These are phyloP conservation scores for Phyllosticta capitalensis DNA, from an alignment of 2,329 filamentous ascomycete species.

Conservation along the genomic window DNA sequence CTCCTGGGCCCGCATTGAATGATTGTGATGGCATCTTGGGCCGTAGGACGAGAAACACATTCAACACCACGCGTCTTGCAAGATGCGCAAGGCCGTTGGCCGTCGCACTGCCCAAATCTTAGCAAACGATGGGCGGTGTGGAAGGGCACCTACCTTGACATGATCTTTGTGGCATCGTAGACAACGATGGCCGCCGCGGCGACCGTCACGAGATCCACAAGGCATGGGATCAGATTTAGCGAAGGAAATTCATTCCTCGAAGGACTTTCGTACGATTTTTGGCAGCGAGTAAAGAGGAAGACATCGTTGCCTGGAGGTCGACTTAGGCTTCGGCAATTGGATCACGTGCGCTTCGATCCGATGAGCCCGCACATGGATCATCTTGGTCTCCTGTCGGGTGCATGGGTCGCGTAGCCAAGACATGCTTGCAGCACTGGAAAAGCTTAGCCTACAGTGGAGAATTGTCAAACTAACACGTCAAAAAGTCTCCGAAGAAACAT, in stretches of 20 bases:
- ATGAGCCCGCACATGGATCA: background rate
- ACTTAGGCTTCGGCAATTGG: background rate
- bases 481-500: background rate
- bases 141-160: conserved; percentile 4
- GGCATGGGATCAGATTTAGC: conserved; percentile 3
- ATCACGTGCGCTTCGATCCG: background rate
- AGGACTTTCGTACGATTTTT: background rate
- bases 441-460: background rate
- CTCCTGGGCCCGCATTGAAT: conserved; percentile 3
- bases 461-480: background rate
- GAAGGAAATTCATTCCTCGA: background rate
- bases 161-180: conserved; percentile 10
- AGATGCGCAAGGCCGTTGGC: conserved; percentile 6
- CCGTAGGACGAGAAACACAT: conserved; percentile 1
- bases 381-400: background rate
- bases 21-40: conserved; percentile 1
- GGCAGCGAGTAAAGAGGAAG: background rate
- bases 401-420: background rate
- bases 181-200: conserved; percentile 8
- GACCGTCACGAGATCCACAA: conserved; percentile 7
- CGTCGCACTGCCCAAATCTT: conserved; percentile 4
- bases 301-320: background rate
- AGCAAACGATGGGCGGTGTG: background rate
- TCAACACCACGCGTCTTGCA: conserved; percentile 5
- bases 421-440: background rate